Evolutionary conservation across 768 basidiomycete genomes (phyloP), one percentile per base, ranked within the genome.

Genomic region (Coprinopsis marcescibilis): DNA sequence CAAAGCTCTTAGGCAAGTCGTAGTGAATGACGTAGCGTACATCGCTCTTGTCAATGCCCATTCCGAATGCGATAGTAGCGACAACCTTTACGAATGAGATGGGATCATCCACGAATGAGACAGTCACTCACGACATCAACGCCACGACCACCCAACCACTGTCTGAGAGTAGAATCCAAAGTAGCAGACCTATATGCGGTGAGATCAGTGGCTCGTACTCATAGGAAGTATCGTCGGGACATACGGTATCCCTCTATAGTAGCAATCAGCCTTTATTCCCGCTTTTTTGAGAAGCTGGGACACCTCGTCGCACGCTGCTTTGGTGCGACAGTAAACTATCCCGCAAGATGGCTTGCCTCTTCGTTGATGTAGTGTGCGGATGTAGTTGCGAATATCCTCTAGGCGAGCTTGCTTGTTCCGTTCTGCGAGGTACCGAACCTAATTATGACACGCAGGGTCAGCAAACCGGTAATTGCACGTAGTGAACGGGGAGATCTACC

Each of bases 11-110:
- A 21, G 45, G 33, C 12, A 25, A 50, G 29, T 10, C 46, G 21
- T 19, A 49, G 24, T 27, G 25, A 4, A 41, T 17, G 20, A 34
- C 63, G 17, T 57, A 80, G 80, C 85, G 73, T 43, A 88, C 85
- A 51, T 89, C 82, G 15, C 76, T 68, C 65, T 90, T 91, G 59
- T 92, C 88, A 36, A 92, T 90, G 1, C 89, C 89, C 66, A 90
- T 80, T 2, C 89, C 89, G 54, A 91, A 92, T 3, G 89, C 89
- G 41, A 91, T 77, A 0, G 87, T 88, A 8, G 85, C 85, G 20
- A 85, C 80, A 34, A 87, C 82, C 83, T 85, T 44, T n/a, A 11
- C 3, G 15, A 35, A 41, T 32, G 17, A 43, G 17, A 37, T 14
- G 17, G 14, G 14, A 23, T 26, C 19, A 30, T 15, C 6, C 3